Evolutionary conservation across 2,329 filamentous ascomycete genomes (phyloP).

Genomic region (Cladosporium austrohemisphaericum): DNA sequence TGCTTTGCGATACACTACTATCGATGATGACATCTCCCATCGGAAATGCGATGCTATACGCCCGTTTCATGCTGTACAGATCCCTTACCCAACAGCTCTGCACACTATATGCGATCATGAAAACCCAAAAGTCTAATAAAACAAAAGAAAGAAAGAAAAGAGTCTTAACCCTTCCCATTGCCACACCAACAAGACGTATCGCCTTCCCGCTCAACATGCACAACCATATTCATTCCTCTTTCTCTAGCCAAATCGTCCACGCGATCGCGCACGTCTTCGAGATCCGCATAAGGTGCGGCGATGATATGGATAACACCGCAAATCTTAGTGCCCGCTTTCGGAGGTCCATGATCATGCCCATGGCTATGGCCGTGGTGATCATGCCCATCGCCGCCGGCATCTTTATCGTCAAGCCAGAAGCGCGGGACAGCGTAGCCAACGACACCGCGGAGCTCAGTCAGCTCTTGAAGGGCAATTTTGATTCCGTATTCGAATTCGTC

Average conservation of each 20-base stretch:
- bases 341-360: conserved; percentile 26
- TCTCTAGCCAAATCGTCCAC: conserved; percentile 66
- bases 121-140: neutral
- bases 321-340: conserved; percentile 46
- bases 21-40: too few relatives aligned
- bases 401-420: conserved; percentile 83
- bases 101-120: too few relatives aligned
- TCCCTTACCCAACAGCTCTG: too few relatives aligned
- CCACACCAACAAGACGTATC: conserved; percentile 65
- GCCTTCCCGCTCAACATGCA: conserved; percentile 84
- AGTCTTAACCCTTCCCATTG: conserved; percentile 34
- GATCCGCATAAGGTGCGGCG: conserved; percentile 65
- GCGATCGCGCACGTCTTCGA: conserved; percentile 81
- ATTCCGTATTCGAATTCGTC: conserved; percentile 83
- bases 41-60: too few relatives aligned
- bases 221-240: conserved; percentile 73
- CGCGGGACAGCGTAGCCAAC: conserved; percentile 80
- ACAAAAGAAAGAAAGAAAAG: neutral
- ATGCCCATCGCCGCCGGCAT: conserved; percentile 30
- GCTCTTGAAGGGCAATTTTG: conserved; percentile 78
- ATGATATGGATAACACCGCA: conserved; percentile 84
- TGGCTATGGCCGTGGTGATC: conserved; percentile 30
- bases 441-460: conserved; percentile 78
- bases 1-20: too few relatives aligned
- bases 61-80: too few relatives aligned